These are phyloP conservation scores for Trametes maxima DNA, from an alignment of 768 basidiomycete genomes.

Conservation along the genomic window DNA sequence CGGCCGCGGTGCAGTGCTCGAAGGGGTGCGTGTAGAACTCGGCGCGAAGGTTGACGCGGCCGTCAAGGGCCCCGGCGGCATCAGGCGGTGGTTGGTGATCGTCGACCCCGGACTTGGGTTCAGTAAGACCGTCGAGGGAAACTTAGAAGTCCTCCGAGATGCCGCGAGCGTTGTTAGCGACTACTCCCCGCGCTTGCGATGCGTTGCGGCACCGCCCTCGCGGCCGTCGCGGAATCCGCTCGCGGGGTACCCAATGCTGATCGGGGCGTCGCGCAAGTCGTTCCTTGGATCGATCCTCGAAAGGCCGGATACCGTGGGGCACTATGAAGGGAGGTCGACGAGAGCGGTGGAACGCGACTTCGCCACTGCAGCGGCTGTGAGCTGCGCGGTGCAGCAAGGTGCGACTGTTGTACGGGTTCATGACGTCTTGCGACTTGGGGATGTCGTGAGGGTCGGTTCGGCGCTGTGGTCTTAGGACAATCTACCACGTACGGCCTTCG, in stretches of 20 bases:
- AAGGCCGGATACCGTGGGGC: slow-evolving; percentile 40
- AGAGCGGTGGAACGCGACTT: slow-evolving; percentile 66
- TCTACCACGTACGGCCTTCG: too few species aligned
- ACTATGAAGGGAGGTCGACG: slow-evolving; percentile 53
- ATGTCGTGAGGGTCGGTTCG: slow-evolving; percentile 65
- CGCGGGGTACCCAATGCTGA: slow-evolving; percentile 62
- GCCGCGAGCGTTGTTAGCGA: slow-evolving; percentile 50
- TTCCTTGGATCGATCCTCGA: slow-evolving; percentile 74
- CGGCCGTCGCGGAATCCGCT: slow-evolving; percentile 47
- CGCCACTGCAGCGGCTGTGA: slow-evolving; percentile 79
- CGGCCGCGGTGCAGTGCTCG: slow-evolving; percentile 50
- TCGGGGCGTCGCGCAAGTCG: slow-evolving; percentile 84
- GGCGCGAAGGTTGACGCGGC: slow-evolving; percentile 65
- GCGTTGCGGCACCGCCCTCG: slow-evolving; percentile 6
- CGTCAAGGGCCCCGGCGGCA: slow-evolving; percentile 66
- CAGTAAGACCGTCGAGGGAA: slow-evolving; percentile 80
- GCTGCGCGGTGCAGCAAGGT: slow-evolving; percentile 74
- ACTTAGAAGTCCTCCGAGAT: slow-evolving; percentile 65
- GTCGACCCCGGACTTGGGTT: slow-evolving; percentile 95
- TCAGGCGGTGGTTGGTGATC: slow-evolving; percentile 87
- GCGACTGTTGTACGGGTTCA: slow-evolving; percentile 81
- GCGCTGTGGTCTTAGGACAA: slow-evolving; percentile 20
- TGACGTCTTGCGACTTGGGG: slow-evolving; percentile 70
- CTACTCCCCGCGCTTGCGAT: slow-evolving; percentile 9
- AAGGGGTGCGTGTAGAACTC: slow-evolving; percentile 72